Conservation (phyloP, 139 green algal genomes). For the Coelastrella sp. region DNA sequence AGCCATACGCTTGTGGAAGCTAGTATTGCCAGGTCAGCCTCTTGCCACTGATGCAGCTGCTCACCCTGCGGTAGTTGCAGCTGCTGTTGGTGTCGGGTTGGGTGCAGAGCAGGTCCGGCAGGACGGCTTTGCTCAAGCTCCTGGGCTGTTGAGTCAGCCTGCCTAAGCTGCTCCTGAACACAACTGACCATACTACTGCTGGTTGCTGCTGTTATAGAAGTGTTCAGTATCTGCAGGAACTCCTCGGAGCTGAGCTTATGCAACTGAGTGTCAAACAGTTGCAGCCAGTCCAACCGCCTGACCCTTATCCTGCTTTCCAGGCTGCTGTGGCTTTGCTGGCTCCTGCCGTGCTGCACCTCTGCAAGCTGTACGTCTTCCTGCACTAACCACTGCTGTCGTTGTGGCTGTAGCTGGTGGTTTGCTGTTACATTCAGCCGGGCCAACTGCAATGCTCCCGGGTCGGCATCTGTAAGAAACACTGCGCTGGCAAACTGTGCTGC, state of each 20-base stretch:
- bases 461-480: constrained; percentile 42
- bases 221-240: constrained; percentile 12
- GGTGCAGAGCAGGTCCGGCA: too few species aligned
- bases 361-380: background rate
- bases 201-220: background rate
- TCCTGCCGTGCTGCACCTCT: background rate
- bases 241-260: background rate
- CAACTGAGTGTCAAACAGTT: constrained; percentile 31
- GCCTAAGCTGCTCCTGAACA: background rate
- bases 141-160: too few species aligned
- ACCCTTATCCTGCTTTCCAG: background rate
- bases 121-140: too few species aligned
- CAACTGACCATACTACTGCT: background rate
- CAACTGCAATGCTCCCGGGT: background rate
- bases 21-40: constrained; percentile 12
- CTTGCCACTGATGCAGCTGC: constrained; percentile 27
- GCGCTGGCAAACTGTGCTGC: background rate
- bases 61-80: background rate
- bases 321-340: background rate
- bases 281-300: constrained; percentile 10
- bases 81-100: background rate
- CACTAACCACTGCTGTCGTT: background rate
- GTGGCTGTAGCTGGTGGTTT: background rate
- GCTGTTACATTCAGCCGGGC: background rate
- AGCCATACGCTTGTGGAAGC: constrained; percentile 9